A percentile compares a stretch with the other conserved stretches of the same genome.
Evolutionary conservation across 2,329 filamentous ascomycete species (phyloP).

Genomic region (Monosporascus sp.): DNA sequence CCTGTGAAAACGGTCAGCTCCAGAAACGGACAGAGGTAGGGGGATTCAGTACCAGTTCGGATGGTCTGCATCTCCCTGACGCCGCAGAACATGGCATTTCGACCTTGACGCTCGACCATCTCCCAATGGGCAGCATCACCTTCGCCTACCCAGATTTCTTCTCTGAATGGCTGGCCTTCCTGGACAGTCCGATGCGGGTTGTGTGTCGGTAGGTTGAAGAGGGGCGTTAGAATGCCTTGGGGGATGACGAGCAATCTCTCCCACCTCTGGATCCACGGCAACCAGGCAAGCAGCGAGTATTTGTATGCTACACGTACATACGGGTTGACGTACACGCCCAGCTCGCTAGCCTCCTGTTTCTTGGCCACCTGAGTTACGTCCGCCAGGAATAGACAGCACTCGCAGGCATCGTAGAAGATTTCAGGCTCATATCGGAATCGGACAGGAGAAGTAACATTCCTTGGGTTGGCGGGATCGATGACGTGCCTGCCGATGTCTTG

Average conservation of each 20-base stretch:
- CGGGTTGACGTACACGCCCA: constrained; percentile 68
- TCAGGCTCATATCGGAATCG: constrained; percentile 56
- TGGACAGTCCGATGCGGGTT: constrained; percentile 58
- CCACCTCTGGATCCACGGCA: constrained; percentile 56
- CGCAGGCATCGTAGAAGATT: constrained; percentile 57
- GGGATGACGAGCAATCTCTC: constrained; percentile 59
- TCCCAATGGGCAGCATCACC: constrained; percentile 32
- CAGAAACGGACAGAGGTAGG: not conserved
- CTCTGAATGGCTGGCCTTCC: constrained; percentile 48
- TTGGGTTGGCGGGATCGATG: constrained; percentile 29
- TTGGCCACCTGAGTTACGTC: constrained; percentile 38
- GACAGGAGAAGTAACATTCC: constrained; percentile 32
- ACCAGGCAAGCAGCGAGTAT: constrained; percentile 49
- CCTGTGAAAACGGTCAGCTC: constrained; percentile 1
- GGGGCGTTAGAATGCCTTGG: constrained; percentile 52
- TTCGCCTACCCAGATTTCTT: constrained; percentile 44
- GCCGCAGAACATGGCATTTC: constrained; percentile 52
- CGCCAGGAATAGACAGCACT: constrained; percentile 56
- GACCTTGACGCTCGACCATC: constrained; percentile 38
- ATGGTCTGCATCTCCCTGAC: constrained; percentile 43
- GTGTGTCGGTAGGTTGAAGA: constrained; percentile 50
- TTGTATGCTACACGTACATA: constrained; percentile 69
- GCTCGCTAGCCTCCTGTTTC: constrained; percentile 34
- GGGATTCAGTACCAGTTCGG: constrained; percentile 10
- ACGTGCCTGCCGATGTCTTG: constrained; percentile 28